phyloP scores from a whole-genome alignment of 1,284 basidiomycete genomes.

The Rhizoctonia solani region DNA sequence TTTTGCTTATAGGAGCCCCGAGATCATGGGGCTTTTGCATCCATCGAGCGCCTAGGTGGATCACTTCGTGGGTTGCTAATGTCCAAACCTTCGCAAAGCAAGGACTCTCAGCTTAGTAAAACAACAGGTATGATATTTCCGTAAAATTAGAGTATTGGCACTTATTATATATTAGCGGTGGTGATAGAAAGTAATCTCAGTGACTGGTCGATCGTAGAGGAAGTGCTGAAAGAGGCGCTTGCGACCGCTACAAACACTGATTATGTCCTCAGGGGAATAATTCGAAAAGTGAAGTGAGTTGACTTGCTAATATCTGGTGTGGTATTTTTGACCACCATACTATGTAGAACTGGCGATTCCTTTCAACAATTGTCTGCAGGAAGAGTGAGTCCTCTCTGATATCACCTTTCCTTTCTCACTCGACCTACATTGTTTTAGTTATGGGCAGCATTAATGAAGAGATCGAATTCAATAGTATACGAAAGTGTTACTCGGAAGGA shows the following conservation, averaged over 20 bases:
- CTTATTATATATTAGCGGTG: neutral
- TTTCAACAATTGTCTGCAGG: constrained; percentile 25
- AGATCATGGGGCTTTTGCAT: neutral
- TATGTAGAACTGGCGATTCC: neutral
- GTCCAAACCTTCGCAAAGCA: neutral
- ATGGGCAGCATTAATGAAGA: constrained; percentile 22
- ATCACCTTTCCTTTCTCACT: neutral
- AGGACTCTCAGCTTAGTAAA: neutral
- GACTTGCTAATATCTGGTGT: neutral
- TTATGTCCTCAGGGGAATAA: neutral
- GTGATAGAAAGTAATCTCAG: neutral
- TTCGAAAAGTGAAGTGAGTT: neutral
- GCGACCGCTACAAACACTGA: neutral
- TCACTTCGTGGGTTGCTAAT: neutral
- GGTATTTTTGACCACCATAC: neutral
- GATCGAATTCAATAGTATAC: neutral
- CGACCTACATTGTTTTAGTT: neutral
- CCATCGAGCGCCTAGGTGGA: neutral
- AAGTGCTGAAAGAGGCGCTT: neutral
- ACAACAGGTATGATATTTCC: neutral
- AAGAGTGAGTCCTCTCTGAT: neutral
- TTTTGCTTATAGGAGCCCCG: neutral
- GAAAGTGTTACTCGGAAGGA: neutral
- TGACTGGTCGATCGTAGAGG: constrained; percentile 21
- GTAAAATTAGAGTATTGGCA: neutral